Base-by-base conservation (phyloP, 2,329 filamentous ascomycete species). In the Trichoderma sp. region DNA sequence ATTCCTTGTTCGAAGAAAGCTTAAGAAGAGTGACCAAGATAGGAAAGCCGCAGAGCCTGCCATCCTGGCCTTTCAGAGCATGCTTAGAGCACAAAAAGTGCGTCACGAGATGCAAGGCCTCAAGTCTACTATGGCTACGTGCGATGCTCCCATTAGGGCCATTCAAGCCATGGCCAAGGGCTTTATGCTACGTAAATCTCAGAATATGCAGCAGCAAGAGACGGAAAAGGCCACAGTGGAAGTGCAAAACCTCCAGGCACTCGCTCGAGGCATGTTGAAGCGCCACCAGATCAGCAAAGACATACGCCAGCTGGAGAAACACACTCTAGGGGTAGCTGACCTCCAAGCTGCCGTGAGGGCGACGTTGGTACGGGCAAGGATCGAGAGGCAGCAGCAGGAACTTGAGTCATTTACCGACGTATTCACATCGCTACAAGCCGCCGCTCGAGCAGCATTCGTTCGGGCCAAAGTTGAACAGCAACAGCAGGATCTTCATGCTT, bases 1-100 rank as follows among this genome's bases (percentile, higher is more conserved):
- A 10, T 88, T 91, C 76, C 81, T 97, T 49, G 85, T 90, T 28
- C 89, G 96, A 70, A 86, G 83, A 61, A 85, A 85, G 49, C 83
- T 91, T 75, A 81, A 83, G 70, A 84, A 86, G 51, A 88, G 89
- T 70, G 88, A 93, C 73, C 81, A 87, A 68, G 86, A 89, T 76
- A 93, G 89, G 87, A 89, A 90, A 75, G 86, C 86, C 64, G 86
- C 89, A 67, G 91, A 95, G 77, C 83, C 84, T 6, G 87, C 93
- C 70, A 86, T 98, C 56, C 80, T 96, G 70, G 88, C 89, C 74
- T 83, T 99, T 14, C 96, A 99, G 79, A 97, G 90, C 77, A 83
- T 97, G 58, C 87, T 93, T 76, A 85, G 92, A 75, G 92, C 90
- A 26, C 86, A 86, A 69, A 91, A 89, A 76, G 85, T 84, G 71